Evolutionary conservation across 176 grass and related monocot species (phyloP).

Genomic region (Zea mays): DNA sequence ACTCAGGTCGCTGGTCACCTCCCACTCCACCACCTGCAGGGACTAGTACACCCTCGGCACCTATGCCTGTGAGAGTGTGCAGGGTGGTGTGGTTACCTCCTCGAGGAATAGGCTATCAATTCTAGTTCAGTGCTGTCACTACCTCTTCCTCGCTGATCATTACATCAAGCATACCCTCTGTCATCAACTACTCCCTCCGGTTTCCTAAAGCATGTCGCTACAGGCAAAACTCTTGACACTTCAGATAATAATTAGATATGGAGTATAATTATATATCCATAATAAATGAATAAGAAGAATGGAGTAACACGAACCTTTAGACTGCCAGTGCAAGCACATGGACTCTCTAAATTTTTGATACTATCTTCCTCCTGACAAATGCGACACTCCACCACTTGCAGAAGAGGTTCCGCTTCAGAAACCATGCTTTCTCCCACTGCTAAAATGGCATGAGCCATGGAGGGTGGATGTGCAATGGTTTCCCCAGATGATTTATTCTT

Average conservation of each 20-base stretch:
- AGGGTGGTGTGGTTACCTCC: neutral
- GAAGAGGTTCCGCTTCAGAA: slow-evolving; percentile 73
- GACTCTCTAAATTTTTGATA: slow-evolving; percentile 74
- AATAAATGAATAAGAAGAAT: slow-evolving; percentile 1
- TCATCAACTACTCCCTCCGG: too few species aligned
- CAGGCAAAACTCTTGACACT: too few species aligned
- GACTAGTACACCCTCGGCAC: neutral
- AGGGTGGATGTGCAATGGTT: slow-evolving; percentile 2
- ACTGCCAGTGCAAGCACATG: slow-evolving; percentile 80
- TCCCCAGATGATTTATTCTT: slow-evolving; percentile 42
- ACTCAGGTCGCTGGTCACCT: neutral
- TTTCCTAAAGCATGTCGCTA: too few species aligned
- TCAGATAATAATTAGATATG: neutral
- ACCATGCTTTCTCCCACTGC: slow-evolving; percentile 39
- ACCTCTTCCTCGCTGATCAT: neutral
- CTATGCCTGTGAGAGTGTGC: neutral
- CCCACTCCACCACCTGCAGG: neutral
- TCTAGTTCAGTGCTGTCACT: neutral
- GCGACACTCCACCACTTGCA: slow-evolving; percentile 72
- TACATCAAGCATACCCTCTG: neutral
- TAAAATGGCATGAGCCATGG: slow-evolving; percentile 32
- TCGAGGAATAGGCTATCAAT: neutral
- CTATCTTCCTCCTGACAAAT: slow-evolving; percentile 89
- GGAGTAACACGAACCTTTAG: slow-evolving; percentile 59
- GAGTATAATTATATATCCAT: slow-evolving; percentile 7